phyloP scores from a whole-genome alignment of 78 protist genomes.

The Planoprotostelium fungivorum region DNA sequence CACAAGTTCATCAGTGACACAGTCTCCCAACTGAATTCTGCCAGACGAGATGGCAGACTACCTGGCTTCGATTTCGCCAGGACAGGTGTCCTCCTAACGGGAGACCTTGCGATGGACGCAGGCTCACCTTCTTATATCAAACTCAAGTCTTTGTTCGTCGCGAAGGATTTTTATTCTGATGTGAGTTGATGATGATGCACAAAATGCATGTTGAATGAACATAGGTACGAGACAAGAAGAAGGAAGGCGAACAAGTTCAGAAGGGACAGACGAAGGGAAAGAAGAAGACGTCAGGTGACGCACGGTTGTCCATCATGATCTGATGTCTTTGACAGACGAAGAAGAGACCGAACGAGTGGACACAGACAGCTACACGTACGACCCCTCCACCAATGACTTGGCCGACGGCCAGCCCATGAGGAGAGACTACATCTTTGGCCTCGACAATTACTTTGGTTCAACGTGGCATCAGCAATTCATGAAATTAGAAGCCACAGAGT shows the following conservation, averaged over 20 bases:
- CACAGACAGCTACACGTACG: background rate
- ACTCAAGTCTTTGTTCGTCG: background rate
- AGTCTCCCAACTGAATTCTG: background rate
- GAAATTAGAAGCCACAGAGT: background rate
- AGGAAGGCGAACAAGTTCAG: background rate
- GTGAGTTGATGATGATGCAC: background rate
- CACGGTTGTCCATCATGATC: background rate
- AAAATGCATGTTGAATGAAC: too few species aligned
- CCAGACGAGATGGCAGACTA: background rate
- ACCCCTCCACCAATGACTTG: background rate
- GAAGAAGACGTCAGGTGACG: background rate
- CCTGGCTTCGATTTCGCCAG: background rate
- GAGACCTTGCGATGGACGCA: background rate
- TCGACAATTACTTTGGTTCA: background rate
- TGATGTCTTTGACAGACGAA: background rate
- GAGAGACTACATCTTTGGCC: background rate
- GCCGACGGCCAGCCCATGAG: background rate
- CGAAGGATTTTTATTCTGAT: background rate
- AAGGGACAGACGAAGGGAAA: background rate
- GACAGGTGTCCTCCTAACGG: background rate
- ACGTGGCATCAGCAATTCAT: background rate
- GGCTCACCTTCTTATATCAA: background rate
- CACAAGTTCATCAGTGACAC: background rate
- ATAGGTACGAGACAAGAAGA: background rate
- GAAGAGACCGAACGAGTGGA: background rate